phyloP scores from a whole-genome alignment of 441 rosid species.

The Viola pubescens region DNA sequence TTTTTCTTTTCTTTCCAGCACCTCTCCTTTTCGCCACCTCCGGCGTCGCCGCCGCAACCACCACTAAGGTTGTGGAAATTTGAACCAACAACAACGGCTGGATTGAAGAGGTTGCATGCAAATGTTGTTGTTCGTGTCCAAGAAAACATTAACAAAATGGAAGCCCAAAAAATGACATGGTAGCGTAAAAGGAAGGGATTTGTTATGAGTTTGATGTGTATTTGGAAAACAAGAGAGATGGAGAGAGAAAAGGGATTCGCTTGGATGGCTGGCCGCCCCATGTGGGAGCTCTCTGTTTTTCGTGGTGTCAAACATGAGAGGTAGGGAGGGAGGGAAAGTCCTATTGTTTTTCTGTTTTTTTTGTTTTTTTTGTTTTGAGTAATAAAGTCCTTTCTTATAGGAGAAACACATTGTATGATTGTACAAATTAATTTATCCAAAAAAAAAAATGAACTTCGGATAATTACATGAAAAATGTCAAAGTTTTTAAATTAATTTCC shows the following conservation, averaged over 20 bases:
- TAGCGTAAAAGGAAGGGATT: neutral
- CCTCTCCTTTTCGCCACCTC: conserved; percentile 1
- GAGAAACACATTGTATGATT: no score
- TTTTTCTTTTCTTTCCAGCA: neutral
- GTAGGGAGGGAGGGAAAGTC: no score
- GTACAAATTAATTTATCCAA: no score
- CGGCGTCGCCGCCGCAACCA: neutral
- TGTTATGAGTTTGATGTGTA: neutral
- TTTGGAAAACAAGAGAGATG: neutral
- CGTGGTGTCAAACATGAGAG: conserved; percentile 17
- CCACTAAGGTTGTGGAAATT: neutral
- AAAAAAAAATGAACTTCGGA: no score
- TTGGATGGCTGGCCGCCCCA: conserved; percentile 33
- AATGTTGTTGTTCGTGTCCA: neutral
- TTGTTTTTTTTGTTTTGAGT: conserved; percentile 16
- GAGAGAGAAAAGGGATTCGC: neutral
- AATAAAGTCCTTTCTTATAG: neutral
- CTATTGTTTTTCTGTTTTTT: no score
- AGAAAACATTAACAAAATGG: neutral
- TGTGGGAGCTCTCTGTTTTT: conserved; percentile 22
- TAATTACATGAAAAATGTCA: no score
- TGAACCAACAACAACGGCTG: neutral
- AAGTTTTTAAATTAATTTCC: no score
- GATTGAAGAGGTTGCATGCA: neutral
- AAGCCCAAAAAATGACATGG: neutral